Conservation (phyloP, 805 yeast genomes). For the Torulaspora quercuum region DNA sequence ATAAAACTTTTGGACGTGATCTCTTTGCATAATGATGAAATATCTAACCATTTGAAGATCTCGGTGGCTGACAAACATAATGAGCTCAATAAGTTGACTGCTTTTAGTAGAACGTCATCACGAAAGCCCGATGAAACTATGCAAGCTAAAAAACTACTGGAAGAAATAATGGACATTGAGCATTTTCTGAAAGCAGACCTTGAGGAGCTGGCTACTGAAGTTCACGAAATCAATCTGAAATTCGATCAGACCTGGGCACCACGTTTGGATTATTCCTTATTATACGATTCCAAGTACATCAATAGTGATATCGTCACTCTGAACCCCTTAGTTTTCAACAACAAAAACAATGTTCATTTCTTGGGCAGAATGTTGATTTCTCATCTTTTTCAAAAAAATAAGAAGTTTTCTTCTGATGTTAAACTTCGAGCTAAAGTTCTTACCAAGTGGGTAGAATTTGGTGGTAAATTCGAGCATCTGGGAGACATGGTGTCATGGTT, state of each 20-base stretch:
- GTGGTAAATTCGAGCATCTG: conserved; percentile 65
- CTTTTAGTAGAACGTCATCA: conserved; percentile 19
- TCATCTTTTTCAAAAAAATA: conserved; percentile 53
- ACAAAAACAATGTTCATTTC: conserved; percentile 65
- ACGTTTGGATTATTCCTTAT: conserved; percentile 67
- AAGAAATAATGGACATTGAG: conserved; percentile 36
- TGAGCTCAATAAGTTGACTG: conserved; percentile 39
- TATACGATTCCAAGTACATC: conserved; percentile 48
- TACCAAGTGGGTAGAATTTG: conserved; percentile 82
- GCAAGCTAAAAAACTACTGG: conserved; percentile 15
- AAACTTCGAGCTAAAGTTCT: conserved; percentile 58
- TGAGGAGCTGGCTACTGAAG: conserved; percentile 55
- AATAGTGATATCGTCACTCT: conserved; percentile 37
- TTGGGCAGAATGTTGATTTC: conserved; percentile 64
- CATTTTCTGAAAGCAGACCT: conserved; percentile 54
- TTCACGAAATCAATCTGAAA: conserved; percentile 62
- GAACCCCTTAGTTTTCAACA: conserved; percentile 77
- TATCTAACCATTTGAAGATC: conserved; percentile 51
- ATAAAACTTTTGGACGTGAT: conserved; percentile 50
- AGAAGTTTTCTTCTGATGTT: conserved; percentile 30
- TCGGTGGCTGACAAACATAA: conserved; percentile 51
- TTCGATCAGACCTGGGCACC: conserved; percentile 77
- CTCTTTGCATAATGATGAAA: conserved; percentile 47
- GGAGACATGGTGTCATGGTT: conserved; percentile 97
- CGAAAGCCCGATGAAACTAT: conserved; percentile 9